Evolutionary conservation across 2,329 filamentous ascomycete species (phyloP).

Genomic region (Fusarium buharicum): DNA sequence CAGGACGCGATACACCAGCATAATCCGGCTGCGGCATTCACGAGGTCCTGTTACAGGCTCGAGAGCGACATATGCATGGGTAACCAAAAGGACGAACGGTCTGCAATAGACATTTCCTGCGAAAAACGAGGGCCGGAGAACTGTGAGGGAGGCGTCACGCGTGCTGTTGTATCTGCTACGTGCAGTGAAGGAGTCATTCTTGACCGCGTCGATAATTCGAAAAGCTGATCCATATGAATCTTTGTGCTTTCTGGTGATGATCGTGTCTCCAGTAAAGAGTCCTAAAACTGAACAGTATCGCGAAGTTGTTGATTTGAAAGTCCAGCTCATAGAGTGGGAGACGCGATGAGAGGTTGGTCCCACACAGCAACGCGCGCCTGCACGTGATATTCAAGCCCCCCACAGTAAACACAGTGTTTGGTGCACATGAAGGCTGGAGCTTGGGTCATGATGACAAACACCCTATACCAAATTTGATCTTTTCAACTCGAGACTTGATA

Average conservation of each 20-base stretch:
- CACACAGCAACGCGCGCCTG: slow-evolving; percentile 17
- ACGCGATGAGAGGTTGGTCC: slow-evolving; percentile 19
- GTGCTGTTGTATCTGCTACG: slow-evolving; percentile 44
- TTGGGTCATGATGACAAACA: slow-evolving; percentile 35
- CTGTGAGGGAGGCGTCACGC: slow-evolving; percentile 83
- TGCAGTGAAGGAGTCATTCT: slow-evolving; percentile 59
- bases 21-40: slow-evolving; percentile 60
- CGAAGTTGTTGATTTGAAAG: slow-evolving; percentile 32
- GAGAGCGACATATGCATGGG: slow-evolving; percentile 65
- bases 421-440: slow-evolving; percentile 41
- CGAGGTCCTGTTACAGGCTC: slow-evolving; percentile 69
- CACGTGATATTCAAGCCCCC: slow-evolving; percentile 45
- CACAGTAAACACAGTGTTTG: slow-evolving; percentile 35
- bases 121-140: slow-evolving; percentile 80
- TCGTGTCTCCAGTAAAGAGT: slow-evolving; percentile 36
- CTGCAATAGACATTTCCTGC: slow-evolving; percentile 69
- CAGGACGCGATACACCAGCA: slow-evolving; percentile 45
- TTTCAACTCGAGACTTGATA: slow-evolving; percentile 6
- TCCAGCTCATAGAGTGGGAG: slow-evolving; percentile 6
- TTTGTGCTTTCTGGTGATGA: slow-evolving; percentile 5
- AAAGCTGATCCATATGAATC: slow-evolving; percentile 34
- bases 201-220: slow-evolving; percentile 34
- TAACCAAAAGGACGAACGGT: slow-evolving; percentile 54
- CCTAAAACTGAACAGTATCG: slow-evolving; percentile 27
- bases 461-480: slow-evolving; percentile 31